Evolutionary conservation across 192 early-diverging fungal genomes (phyloP).

Genomic region (Radiomyces spectabilis): DNA sequence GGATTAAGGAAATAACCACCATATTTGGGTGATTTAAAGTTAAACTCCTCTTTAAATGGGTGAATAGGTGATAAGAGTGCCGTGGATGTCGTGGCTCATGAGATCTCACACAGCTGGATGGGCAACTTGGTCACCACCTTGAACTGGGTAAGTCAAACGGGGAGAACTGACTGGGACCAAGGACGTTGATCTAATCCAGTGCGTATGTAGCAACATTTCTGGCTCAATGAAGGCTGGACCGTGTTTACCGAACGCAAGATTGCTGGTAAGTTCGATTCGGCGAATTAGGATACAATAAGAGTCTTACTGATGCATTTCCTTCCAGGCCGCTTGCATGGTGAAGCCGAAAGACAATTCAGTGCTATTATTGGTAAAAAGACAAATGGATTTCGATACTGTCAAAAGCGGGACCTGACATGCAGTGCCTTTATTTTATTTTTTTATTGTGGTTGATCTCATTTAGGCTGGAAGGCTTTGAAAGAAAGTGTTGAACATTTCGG

Average conservation of each 20-base stretch:
- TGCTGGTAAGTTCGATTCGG: too few relatives aligned
- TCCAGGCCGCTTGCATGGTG: constrained; percentile 72
- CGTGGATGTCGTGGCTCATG: constrained; percentile 94
- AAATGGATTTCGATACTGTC: too few relatives aligned
- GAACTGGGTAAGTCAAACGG: constrained; percentile 71
- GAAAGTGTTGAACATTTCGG: constrained; percentile 67
- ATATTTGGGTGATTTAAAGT: neutral
- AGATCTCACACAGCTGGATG: constrained; percentile 89
- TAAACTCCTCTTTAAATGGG: neutral
- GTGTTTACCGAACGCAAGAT: constrained; percentile 93
- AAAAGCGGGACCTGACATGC: too few relatives aligned
- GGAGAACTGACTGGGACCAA: too few relatives aligned
- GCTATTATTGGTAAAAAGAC: constrained; percentile 64
- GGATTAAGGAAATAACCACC: neutral
- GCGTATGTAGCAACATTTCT: constrained; percentile 55
- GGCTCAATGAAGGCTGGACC: constrained; percentile 97
- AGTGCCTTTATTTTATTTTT: too few relatives aligned
- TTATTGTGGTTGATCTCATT: too few relatives aligned
- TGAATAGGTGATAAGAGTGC: constrained; percentile 69
- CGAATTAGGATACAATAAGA: too few relatives aligned
- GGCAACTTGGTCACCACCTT: constrained; percentile 79
- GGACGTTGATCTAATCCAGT: too few relatives aligned
- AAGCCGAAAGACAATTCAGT: constrained; percentile 69
- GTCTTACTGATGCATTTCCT: too few relatives aligned
- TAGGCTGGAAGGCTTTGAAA: constrained; percentile 63